phyloP scores from a whole-genome alignment of 306 rosid species.

The Herpetospermum pedunculosum region DNA sequence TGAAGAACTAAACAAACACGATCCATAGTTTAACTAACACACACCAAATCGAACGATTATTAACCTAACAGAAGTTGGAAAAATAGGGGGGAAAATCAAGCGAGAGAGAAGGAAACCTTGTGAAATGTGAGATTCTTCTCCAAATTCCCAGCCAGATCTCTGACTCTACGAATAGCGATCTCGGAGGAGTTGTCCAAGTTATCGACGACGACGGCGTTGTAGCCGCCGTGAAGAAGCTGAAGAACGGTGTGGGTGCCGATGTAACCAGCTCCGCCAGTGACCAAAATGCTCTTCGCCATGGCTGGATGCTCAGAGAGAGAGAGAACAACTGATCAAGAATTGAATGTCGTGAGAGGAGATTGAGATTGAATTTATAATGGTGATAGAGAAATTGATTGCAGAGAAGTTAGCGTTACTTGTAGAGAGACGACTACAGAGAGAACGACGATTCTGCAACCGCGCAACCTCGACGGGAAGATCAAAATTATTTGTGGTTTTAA shows the following conservation, averaged over 20 bases:
- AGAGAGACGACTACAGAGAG: neutral
- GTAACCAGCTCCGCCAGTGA: conserved; percentile 98
- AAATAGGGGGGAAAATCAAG: neutral
- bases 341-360: neutral
- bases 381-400: neutral
- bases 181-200: conserved; percentile 79
- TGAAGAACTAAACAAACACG: too few relatives aligned
- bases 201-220: conserved; percentile 58
- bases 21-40: neutral
- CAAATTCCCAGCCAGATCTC: conserved; percentile 58
- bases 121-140: conserved; percentile 67
- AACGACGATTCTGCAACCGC: neutral
- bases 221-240: conserved; percentile 71
- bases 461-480: neutral
- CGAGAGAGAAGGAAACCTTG: conserved; percentile 37
- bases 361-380: neutral
- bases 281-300: conserved; percentile 49
- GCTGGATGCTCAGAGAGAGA: neutral
- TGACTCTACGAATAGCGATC: conserved; percentile 45
- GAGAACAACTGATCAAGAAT: neutral
- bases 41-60: neutral
- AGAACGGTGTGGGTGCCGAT: conserved; percentile 90
- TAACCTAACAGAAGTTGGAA: neutral
- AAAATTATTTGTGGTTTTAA: neutral
- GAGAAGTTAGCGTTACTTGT: conserved; percentile 1